phyloP scores from a whole-genome alignment of 306 rosid species.

The Citrullus amarus region DNA sequence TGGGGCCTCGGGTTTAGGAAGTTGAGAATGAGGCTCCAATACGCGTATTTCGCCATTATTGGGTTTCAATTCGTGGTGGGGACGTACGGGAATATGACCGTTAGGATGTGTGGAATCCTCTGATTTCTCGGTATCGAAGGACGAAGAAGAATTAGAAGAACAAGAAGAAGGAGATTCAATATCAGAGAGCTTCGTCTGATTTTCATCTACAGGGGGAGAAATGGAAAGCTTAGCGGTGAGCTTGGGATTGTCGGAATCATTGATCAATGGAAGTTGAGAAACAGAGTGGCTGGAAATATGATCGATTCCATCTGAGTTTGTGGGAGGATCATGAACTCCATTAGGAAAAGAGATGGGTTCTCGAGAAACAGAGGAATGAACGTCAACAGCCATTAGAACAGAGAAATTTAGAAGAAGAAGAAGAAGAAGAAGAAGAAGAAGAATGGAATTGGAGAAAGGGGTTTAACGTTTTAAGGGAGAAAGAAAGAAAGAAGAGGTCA shows the following conservation, averaged over 20 bases:
- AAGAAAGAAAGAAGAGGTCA: conserved; percentile 21
- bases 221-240: background rate
- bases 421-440: background rate
- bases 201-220: background rate
- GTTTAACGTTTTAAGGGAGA: background rate
- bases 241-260: background rate
- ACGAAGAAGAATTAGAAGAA: background rate
- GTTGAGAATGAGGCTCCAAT: conserved; percentile 42
- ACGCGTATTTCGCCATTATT: background rate
- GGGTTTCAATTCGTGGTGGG: background rate
- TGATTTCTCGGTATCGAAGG: background rate
- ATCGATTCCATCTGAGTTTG: background rate
- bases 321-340: background rate
- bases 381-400: background rate
- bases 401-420: background rate
- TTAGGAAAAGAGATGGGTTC: background rate
- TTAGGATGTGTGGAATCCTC: background rate
- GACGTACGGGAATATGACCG: background rate
- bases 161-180: background rate
- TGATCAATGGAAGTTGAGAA: background rate
- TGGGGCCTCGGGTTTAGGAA: conserved; percentile 64
- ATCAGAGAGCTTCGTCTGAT: background rate
- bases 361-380: conserved; percentile 2
- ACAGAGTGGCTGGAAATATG: background rate
- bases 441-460: background rate